Evolutionary conservation across 2,329 filamentous ascomycete species (phyloP).

Genomic region (Calonectria pseudoturangicola): DNA sequence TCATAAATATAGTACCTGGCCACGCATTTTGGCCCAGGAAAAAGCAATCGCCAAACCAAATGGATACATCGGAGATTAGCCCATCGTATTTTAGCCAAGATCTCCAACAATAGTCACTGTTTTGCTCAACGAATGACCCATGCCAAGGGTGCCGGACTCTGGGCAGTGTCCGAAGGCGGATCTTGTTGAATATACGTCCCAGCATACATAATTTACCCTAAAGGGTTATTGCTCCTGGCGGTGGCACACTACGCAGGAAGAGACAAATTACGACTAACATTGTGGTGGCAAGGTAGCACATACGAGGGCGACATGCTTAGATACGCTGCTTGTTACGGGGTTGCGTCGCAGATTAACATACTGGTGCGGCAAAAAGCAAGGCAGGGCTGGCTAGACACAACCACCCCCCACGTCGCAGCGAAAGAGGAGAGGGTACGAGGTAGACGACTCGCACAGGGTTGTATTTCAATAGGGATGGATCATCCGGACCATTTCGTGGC

Average conservation of each 20-base stretch:
- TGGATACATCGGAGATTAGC: slow-evolving; percentile 23
- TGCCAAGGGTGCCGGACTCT: neutral
- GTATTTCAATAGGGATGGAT: slow-evolving; percentile 14
- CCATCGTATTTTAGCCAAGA: slow-evolving; percentile 19
- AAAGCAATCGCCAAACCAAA: slow-evolving; percentile 2
- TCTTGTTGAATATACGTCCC: neutral
- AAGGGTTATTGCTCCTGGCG: slow-evolving; percentile 14
- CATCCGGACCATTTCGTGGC: slow-evolving; percentile 22
- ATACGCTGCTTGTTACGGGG: slow-evolving; percentile 12
- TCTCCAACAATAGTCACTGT: neutral
- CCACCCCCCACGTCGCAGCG: slow-evolving; percentile 34
- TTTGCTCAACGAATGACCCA: neutral
- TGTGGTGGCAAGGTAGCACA: slow-evolving; percentile 7
- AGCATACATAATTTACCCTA: slow-evolving; percentile 11
- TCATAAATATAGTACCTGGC: slow-evolving; percentile 1
- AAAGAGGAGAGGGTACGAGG: slow-evolving; percentile 21
- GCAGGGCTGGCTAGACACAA: slow-evolving; percentile 27
- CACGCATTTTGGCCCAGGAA: slow-evolving; percentile 1
- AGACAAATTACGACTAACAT: neutral
- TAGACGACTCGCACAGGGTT: slow-evolving; percentile 21
- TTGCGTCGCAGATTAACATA: slow-evolving; percentile 37
- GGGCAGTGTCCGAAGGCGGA: neutral
- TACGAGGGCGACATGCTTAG: slow-evolving; percentile 29
- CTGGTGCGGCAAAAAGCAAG: slow-evolving; percentile 30
- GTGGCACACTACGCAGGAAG: neutral